Evolutionary conservation across 805 yeast species (phyloP).

Genomic region (Nakazawaea peltata): DNA sequence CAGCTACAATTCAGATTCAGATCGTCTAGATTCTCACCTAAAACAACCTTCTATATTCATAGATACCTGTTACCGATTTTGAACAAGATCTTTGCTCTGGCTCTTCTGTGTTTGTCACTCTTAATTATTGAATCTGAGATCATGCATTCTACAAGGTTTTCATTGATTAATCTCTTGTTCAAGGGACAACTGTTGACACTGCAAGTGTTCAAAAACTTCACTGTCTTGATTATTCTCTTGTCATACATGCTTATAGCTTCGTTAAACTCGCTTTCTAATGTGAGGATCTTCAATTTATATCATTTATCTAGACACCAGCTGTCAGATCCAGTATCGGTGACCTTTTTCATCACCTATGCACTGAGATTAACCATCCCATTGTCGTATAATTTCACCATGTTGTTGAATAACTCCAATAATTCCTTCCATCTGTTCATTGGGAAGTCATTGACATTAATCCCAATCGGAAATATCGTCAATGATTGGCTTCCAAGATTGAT

Average conservation of each 20-base stretch:
- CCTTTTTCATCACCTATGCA: conserved; percentile 74
- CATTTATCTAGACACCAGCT: conserved; percentile 58
- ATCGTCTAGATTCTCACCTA: conserved; percentile 27
- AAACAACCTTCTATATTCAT: conserved; percentile 30
- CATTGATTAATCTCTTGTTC: conserved; percentile 45
- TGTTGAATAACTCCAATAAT: conserved; percentile 29
- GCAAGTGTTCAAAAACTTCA: conserved; percentile 23
- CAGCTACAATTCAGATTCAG: conserved; percentile 22
- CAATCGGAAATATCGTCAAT: conserved; percentile 64
- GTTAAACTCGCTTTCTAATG: conserved; percentile 54
- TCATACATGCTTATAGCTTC: conserved; percentile 67
- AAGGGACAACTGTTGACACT: conserved; percentile 15
- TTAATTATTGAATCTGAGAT: conserved; percentile 66
- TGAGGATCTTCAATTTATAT: conserved; percentile 68
- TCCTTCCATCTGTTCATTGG: conserved; percentile 73
- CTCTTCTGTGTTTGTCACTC: conserved; percentile 37
- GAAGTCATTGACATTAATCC: conserved; percentile 64
- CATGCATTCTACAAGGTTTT: conserved; percentile 58
- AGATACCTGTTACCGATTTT: conserved; percentile 37
- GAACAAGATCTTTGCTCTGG: conserved; percentile 33
- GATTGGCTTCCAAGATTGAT: conserved; percentile 71
- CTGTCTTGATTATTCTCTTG: conserved; percentile 37
- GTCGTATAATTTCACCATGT: conserved; percentile 68
- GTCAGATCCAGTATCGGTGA: conserved; percentile 67
- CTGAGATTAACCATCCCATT: conserved; percentile 79